Evolutionary conservation across 2,329 filamentous ascomycete species (phyloP), one percentile per base, ranked within the genome.

Genomic region (Fusarium bactridioides): DNA sequence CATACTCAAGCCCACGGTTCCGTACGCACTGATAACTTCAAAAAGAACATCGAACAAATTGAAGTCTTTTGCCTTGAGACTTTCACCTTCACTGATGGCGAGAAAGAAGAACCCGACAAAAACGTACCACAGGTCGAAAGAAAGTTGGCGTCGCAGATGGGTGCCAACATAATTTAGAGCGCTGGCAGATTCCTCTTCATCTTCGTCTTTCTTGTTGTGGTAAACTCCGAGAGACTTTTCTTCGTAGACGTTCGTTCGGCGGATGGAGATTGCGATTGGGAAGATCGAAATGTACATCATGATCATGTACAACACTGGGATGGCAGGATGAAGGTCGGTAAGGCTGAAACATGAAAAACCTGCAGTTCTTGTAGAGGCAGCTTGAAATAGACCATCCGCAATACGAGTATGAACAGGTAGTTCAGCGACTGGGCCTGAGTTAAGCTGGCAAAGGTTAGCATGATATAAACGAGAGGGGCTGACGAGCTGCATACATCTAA

Each of bases 251-350:
- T 98, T 98, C 65, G 95, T 98, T 72, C 93, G 88, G 59, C 95
- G 94, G 76, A 98, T 93, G 11, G 93, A 96, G 77, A 98, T 98
- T 79, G 96, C 95, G 76, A 98, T 97, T 10, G 95, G 95, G 76
- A 97, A 97, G 67, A 98, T 93, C 64, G 95, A 97, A 70, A 98
- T 97, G 82, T 98, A 98, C 96, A 98, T 98, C 96, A 98, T 98
- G 81, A 98, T 91, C 82, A 98, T 86, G 83, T 98, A 98, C 29
- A 94, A 94, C 19, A 97, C 94, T 77, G 97, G 95, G 64, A 98
- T 94, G 7, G 93, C 96, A 3, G 96, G 95, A 74, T 98, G 95
- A 4, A 99, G 85, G 1, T 88, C 83, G 4, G 92, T 85, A 43
- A 98, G 84, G 79, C 92, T 94, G 75, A 98, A 89, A 35, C 93